phyloP scores from a whole-genome alignment of 352 stramenopile species.

The Pythium dissotocum region DNA sequence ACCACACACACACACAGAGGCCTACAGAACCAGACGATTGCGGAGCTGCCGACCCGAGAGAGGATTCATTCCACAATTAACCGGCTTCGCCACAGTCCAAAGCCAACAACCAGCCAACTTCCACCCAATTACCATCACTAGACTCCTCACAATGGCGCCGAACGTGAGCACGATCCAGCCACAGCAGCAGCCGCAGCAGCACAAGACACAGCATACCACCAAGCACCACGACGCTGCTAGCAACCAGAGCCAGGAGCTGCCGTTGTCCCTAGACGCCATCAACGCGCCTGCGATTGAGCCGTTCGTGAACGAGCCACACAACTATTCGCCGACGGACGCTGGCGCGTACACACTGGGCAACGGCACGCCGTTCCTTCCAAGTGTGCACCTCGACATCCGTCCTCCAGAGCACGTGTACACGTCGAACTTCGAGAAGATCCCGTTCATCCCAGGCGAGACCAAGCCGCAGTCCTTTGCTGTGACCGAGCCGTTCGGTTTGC shows the following conservation, averaged over 20 bases:
- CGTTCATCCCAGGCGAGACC: constrained; percentile 21
- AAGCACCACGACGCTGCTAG: background rate
- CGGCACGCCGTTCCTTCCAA: constrained; percentile 12
- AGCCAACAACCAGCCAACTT: background rate
- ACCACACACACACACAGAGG: background rate
- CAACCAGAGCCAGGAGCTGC: constrained; percentile 2
- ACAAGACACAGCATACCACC: background rate
- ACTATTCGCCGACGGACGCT: constrained; percentile 18
- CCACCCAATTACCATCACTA: no score
- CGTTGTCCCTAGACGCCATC: constrained; percentile 14
- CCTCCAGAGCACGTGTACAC: constrained; percentile 25
- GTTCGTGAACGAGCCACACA: constrained; percentile 25
- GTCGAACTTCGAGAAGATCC: constrained; percentile 25
- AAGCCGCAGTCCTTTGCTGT: constrained; percentile 23
- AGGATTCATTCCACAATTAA: background rate
- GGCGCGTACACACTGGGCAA: constrained; percentile 19
- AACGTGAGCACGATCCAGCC: constrained; percentile 4
- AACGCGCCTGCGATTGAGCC: constrained; percentile 8
- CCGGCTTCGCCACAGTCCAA: background rate
- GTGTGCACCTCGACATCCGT: constrained; percentile 20
- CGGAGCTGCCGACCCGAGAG: background rate
- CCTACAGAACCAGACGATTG: no score
- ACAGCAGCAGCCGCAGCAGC: background rate
- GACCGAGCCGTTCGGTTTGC: constrained; percentile 24
- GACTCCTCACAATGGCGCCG: background rate